Evolutionary conservation across 148 eudicot species (phyloP).

Genomic region (Rhododendron mucronatum): DNA sequence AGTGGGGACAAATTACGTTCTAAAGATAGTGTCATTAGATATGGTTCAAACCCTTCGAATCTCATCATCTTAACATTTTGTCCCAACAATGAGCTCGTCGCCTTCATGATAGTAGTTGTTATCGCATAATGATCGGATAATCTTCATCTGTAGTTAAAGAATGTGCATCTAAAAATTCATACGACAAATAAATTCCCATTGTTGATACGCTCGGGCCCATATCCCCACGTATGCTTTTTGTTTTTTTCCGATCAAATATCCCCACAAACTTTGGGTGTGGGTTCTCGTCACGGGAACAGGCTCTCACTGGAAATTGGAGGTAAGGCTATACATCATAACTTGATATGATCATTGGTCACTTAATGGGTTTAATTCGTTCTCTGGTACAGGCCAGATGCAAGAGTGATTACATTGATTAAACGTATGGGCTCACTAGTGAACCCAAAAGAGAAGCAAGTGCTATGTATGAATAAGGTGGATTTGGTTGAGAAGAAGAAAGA

Average conservation of each 20-base stretch:
- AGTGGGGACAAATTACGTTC: too few relatives aligned
- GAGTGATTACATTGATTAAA: conserved; percentile 71
- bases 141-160: background rate
- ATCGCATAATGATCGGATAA: background rate
- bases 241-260: background rate
- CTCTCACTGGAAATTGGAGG: background rate
- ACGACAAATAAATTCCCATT: background rate
- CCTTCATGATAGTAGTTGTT: background rate
- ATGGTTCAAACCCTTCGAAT: too few relatives aligned
- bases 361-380: background rate
- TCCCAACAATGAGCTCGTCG: too few relatives aligned
- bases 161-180: background rate
- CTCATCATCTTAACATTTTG: too few relatives aligned
- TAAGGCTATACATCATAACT: background rate
- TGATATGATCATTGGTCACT: background rate
- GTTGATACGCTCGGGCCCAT: background rate
- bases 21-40: too few relatives aligned
- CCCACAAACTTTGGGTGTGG: background rate
- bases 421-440: conserved; percentile 71
- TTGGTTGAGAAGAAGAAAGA: conserved; percentile 86
- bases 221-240: background rate
- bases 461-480: conserved; percentile 94
- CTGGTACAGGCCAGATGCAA: conserved; percentile 69
- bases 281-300: background rate
- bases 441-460: conserved; percentile 64